Conservation (phyloP, 1,139 yeast genomes). For the Debaryomyces psychrophilus region DNA sequence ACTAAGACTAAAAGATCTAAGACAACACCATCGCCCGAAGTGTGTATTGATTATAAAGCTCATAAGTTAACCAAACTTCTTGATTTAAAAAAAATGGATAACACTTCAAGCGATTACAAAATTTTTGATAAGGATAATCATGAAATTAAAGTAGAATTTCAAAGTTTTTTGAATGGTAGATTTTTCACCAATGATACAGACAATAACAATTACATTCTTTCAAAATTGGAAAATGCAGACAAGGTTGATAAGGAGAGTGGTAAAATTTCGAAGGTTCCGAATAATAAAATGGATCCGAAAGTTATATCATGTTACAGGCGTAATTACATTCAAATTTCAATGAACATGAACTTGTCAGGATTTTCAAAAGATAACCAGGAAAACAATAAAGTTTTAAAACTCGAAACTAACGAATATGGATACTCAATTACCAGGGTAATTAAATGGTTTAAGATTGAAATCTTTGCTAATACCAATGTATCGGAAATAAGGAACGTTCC, state of each 20-base stretch:
- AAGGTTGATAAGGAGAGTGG: conserved; percentile 9
- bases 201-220: conserved; percentile 39
- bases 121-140: conserved; percentile 37
- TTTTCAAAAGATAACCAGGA: conserved; percentile 20
- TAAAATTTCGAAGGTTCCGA: conserved; percentile 1
- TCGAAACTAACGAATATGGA: conserved; percentile 41
- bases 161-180: conserved; percentile 47
- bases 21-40: conserved; percentile 15
- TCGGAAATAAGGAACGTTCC: conserved; percentile 35
- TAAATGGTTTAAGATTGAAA: conserved; percentile 45
- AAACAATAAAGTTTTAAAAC: conserved; percentile 32
- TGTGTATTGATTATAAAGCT: conserved; percentile 31
- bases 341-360: conserved; percentile 41
- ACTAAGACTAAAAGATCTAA: conserved; percentile 21
- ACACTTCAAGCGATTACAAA: conserved; percentile 26
- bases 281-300: conserved; percentile 30
- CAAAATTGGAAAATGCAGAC: conserved; percentile 21
- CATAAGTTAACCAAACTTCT: conserved; percentile 32
- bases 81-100: conserved; percentile 31
- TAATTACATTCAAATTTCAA: conserved; percentile 44
- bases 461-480: conserved; percentile 40
- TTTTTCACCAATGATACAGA: conserved; percentile 49
- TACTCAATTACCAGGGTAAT: conserved; percentile 40
- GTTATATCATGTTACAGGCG: conserved; percentile 52
- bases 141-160: conserved; percentile 30